Percentiles rank a stretch among this genome's conserved stretches.
Conservation (phyloP, 2,329 filamentous ascomycete species). For the Trichoderma gracile region DNA sequence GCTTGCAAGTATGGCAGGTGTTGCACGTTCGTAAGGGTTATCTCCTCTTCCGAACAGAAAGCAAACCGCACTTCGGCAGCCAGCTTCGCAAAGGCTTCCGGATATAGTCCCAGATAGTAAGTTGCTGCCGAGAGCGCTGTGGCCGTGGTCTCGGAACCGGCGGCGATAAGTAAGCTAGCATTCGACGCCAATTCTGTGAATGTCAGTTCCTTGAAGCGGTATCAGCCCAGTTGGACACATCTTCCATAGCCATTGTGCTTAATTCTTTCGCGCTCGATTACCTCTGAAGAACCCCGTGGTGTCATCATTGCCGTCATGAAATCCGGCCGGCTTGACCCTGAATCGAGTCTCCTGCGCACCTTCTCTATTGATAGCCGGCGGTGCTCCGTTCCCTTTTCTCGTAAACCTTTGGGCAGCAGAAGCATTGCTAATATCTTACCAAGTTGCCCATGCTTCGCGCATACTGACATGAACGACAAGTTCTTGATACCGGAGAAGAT, state of each 20-base stretch:
- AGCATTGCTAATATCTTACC: slow-evolving; percentile 1
- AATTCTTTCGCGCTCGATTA: not conserved
- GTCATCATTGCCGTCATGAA: slow-evolving; percentile 14
- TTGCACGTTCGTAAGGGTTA: slow-evolving; percentile 25
- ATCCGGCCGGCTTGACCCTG: slow-evolving; percentile 1
- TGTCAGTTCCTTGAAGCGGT: slow-evolving; percentile 7
- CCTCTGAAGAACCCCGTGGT: not conserved
- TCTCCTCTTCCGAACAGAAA: slow-evolving; percentile 26
- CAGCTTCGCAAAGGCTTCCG: slow-evolving; percentile 35
- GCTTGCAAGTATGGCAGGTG: slow-evolving; percentile 48
- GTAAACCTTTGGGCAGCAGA: not conserved
- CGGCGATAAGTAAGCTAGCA: slow-evolving; percentile 31
- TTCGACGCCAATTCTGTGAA: slow-evolving; percentile 24
- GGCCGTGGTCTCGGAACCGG: slow-evolving; percentile 39
- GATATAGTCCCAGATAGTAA: slow-evolving; percentile 37
- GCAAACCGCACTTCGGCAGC: slow-evolving; percentile 36
- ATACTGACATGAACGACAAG: not conserved
- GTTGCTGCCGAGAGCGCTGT: slow-evolving; percentile 34
- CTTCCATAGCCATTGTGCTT: not conserved
- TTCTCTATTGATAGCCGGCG: slow-evolving; percentile 1
- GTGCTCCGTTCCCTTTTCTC: not conserved
- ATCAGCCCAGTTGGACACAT: not conserved
- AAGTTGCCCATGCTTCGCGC: not conserved
- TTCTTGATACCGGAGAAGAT: slow-evolving; percentile 30
- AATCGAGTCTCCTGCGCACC: not conserved